Conservation (phyloP, 257 asterid species). For the Fraxinus americana region DNA sequence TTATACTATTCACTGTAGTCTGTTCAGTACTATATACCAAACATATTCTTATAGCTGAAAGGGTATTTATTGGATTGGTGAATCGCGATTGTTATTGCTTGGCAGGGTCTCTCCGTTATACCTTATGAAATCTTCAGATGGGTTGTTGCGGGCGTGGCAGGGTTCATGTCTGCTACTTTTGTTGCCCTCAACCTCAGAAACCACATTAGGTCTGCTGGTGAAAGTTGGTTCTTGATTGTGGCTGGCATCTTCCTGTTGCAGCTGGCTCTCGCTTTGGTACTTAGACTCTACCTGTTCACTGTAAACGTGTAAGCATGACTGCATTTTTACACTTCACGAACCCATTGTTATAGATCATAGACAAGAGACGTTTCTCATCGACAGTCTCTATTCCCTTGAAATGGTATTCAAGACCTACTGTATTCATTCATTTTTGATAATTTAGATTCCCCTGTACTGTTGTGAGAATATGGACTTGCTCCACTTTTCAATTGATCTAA, state of each 20-base stretch:
- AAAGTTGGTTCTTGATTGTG: constrained; percentile 89
- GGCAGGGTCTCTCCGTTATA: constrained; percentile 88
- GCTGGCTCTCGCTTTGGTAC: constrained; percentile 90
- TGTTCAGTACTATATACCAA: neutral
- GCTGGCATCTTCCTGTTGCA: constrained; percentile 92
- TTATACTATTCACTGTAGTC: too few species aligned
- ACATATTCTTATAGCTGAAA: neutral
- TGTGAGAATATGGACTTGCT: constrained; percentile 10
- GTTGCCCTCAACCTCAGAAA: constrained; percentile 84
- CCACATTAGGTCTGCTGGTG: constrained; percentile 96
- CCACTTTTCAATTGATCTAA: constrained; percentile 23
- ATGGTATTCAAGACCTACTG: constrained; percentile 25
- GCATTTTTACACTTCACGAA: constrained; percentile 15
- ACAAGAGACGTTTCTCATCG: constrained; percentile 15
- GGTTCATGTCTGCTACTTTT: constrained; percentile 93
- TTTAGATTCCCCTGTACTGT: constrained; percentile 26
- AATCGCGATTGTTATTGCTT: constrained; percentile 13
- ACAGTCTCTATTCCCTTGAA: constrained; percentile 9
- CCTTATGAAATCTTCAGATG: constrained; percentile 89
- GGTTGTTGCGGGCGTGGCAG: constrained; percentile 91
- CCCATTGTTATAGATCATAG: constrained; percentile 12
- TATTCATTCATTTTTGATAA: constrained; percentile 56
- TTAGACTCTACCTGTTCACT: constrained; percentile 79
- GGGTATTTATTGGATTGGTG: neutral
- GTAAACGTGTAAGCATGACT: constrained; percentile 48